Evolutionary conservation across 140 eudicot species (phyloP), one percentile per base, ranked within the genome.

Genomic region (Flaveria floridana): DNA sequence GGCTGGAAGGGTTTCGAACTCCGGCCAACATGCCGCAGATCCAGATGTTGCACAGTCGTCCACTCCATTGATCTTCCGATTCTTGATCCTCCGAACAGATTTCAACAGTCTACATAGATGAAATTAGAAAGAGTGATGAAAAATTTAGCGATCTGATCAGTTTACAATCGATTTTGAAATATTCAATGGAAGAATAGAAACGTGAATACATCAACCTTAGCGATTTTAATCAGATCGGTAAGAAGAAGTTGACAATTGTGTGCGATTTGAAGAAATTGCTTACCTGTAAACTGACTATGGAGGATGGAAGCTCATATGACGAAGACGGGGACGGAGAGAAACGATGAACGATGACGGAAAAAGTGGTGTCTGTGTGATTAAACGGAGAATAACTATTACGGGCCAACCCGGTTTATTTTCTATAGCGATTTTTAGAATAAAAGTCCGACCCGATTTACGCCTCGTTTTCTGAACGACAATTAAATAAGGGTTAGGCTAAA

Each of bases 21-120:
- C 73, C 97, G 96, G 61, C 96, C 99, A 7, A 88, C 86, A 75
- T 94, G 99, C 74, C 97, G 96, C 76, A 94, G 99, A 94, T 94
- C 99, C 84, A 94, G 74, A 82, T 94, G 99, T 75, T 94, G 99
- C 68, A 94, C 86, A 18, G 99, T 90, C 46, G 97, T 72, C 99
- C 99, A 94, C 97, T 94, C 99, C 99, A 94, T 94, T 52, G 81
- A 83, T 84, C 83, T 74, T 39, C 48, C 65, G 52, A 58, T 59
- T 79, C 58, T 76, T 46, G 78, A 71, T 71, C 80, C 74, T 59
- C 64, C 65, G 19, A n/a, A 10, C 21, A 70, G 4, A 7, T 8
- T 16, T 16, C 16, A 34, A 18, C 77, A 63, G 62, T 81, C 78
- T 58, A 28, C 3, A 37, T 19, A 23, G 4, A 59, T 48, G 58